A percentile compares a stretch with the other conserved stretches of the same genome.
These are phyloP conservation scores for Pleurotus tuber-regium DNA, from an alignment of 768 basidiomycete genomes.

Conservation along the genomic window DNA sequence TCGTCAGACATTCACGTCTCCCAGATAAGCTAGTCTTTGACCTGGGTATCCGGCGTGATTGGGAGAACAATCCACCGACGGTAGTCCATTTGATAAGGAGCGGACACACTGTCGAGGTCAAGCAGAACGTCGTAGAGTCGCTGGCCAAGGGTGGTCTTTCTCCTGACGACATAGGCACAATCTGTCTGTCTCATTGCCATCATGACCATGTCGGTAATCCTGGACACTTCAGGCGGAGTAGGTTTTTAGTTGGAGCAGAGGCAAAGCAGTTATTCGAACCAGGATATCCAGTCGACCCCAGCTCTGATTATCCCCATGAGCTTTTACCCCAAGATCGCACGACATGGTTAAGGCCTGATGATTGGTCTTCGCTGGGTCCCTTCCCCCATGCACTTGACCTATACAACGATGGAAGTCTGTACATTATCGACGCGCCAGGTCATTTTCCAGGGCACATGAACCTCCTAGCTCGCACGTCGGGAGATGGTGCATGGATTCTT, in stretches of 20 bases:
- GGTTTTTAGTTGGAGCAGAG: constrained; percentile 45
- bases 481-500: constrained; percentile 52
- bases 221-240: constrained; percentile 40
- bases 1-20: constrained; percentile 43
- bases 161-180: constrained; percentile 39
- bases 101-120: constrained; percentile 21
- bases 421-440: constrained; percentile 55
- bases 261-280: constrained; percentile 30
- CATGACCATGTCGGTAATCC: constrained; percentile 54
- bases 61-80: constrained; percentile 36
- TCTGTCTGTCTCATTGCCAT: constrained; percentile 52
- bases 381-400: constrained; percentile 52
- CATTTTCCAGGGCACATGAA: constrained; percentile 57
- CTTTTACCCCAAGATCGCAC: constrained; percentile 38
- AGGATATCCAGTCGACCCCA: constrained; percentile 41
- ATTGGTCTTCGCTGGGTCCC: constrained; percentile 43
- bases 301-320: constrained; percentile 26
- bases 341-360: constrained; percentile 28
- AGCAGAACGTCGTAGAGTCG: constrained; percentile 44
- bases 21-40: constrained; percentile 48
- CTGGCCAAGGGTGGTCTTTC: constrained; percentile 45
- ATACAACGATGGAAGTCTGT: constrained; percentile 57
- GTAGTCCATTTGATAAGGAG: constrained; percentile 25
- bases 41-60: constrained; percentile 50
- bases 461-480: constrained; percentile 50